Evolutionary conservation across 768 basidiomycete species (phyloP), one percentile per base, ranked within the genome.

Genomic region (Tricholomella constricta): DNA sequence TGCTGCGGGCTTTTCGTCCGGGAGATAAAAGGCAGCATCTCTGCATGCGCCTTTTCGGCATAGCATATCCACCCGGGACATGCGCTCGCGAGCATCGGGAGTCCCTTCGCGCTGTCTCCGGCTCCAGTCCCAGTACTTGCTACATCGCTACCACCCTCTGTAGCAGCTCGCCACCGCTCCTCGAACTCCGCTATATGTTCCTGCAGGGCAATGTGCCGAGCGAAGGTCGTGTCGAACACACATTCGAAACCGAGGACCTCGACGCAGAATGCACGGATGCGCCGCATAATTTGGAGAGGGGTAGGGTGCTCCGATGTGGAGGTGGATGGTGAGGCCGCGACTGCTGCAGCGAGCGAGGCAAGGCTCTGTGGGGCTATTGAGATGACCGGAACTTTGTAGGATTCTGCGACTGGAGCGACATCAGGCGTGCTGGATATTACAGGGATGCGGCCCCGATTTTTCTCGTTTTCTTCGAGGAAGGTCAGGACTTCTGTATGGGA

Each of bases 1-100:
- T 93, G 94, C 66, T 98, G 95, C 23, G 94, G 90, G 65, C 94
- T 96, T 76, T 96, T 93, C 44, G 89, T 91, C 32, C 73, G 76
- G 46, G 91, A 83, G 48, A 99, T 88, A 63, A 93, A 94, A 4
- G 94, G 94, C 19, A 99, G 67, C 80, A 99, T 88, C 68, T 96
- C 94, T 3, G 87, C 79, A 62, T 97, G 96, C 1, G 96, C 87
- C 76, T 99, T 99, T 72, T 99, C 97, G 15, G 94, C 96, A 68
- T 98, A 98, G 67, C 97, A 99, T 52, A 99, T 89, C 97, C 97
- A 98, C 14, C 97, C 97, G 0, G 97, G 97, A 72, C 97, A 98
- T 14, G 97, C 93, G 61, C 93, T 94, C 4, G 94, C 88, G 22
- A 99, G 75, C 86, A 99, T 94, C 0, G 97, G 97, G 23, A 98